These are phyloP conservation scores for Trichoderma brevicompactum DNA, from an alignment of 2,329 filamentous ascomycete species.

Conservation along the genomic window DNA sequence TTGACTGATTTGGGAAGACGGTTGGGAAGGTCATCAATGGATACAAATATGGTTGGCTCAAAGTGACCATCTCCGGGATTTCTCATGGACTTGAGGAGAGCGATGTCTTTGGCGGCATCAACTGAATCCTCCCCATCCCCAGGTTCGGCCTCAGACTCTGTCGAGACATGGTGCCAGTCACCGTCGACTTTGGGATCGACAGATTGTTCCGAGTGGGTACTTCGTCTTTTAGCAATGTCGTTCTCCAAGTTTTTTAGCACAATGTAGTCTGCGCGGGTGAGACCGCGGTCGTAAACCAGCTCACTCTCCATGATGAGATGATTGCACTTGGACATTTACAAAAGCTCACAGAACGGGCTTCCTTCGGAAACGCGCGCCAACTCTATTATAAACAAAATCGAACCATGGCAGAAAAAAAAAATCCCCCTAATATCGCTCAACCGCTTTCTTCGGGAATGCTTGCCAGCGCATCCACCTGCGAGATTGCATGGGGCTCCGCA, in stretches of 20 bases:
- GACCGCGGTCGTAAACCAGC: slow-evolving; percentile 45
- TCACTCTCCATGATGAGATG: slow-evolving; percentile 33
- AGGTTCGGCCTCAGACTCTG: not conserved
- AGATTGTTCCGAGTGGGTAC: not conserved
- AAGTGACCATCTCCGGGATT: slow-evolving; percentile 48
- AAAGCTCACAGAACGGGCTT: not conserved
- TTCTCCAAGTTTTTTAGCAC: slow-evolving; percentile 47
- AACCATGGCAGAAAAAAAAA: slow-evolving; percentile 16
- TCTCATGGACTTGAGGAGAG: slow-evolving; percentile 47
- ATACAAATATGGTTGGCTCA: slow-evolving; percentile 52
- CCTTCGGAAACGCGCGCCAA: slow-evolving; percentile 2
- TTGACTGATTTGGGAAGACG: slow-evolving; percentile 48
- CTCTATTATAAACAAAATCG: slow-evolving; percentile 7
- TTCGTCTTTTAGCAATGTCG: slow-evolving; percentile 40
- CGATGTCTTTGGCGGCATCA: slow-evolving; percentile 35
- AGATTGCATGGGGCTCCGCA: slow-evolving; percentile 27
- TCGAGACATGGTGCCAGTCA: slow-evolving; percentile 17
- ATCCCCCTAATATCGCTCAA: slow-evolving; percentile 18
- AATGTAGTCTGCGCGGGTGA: slow-evolving; percentile 48
- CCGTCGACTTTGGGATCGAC: not conserved
- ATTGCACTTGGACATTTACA: not conserved
- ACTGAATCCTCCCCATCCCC: not conserved
- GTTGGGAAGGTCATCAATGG: slow-evolving; percentile 46
- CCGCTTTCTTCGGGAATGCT: slow-evolving; percentile 15
- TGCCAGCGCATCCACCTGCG: slow-evolving; percentile 26